These are phyloP conservation scores for Scheffersomyces parashehatae DNA, from an alignment of 1,139 yeast species.

Conservation along the genomic window DNA sequence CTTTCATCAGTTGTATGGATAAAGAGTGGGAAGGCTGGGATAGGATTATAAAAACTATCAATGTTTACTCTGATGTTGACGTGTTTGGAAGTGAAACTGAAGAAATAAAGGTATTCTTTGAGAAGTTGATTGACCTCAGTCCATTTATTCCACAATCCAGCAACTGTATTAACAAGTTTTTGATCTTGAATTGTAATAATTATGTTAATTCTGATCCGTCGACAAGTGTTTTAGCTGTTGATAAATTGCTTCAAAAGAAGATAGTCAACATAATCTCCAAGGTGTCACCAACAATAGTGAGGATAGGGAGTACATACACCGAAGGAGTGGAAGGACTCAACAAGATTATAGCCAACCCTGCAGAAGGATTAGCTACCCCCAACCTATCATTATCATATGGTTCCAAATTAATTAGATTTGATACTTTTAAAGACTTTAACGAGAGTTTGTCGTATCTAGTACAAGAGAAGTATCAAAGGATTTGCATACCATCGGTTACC, in stretches of 20 bases:
- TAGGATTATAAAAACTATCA: conserved; percentile 42
- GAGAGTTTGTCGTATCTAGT: conserved; percentile 15
- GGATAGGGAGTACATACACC: conserved; percentile 23
- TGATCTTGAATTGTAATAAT: conserved; percentile 25
- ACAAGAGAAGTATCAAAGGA: conserved; percentile 14
- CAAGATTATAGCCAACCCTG: conserved; percentile 10
- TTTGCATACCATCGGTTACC: conserved; percentile 20
- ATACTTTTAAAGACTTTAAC: conserved; percentile 18
- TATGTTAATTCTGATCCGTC: conserved; percentile 11
- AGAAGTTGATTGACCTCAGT: conserved; percentile 31
- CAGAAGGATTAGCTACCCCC: neutral
- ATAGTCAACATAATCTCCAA: conserved; percentile 13
- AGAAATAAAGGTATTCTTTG: conserved; percentile 28
- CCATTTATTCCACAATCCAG: conserved; percentile 26
- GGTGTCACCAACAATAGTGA: conserved; percentile 25
- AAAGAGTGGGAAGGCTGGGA: conserved; percentile 63
- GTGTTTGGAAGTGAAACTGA: conserved; percentile 17
- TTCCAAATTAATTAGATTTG: conserved; percentile 20
- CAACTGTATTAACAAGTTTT: conserved; percentile 26
- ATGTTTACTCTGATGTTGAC: conserved; percentile 29
- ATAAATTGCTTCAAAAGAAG: conserved; percentile 4
- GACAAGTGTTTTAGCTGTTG: conserved; percentile 6
- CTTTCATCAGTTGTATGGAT: conserved; percentile 55
- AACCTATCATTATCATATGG: conserved; percentile 14
- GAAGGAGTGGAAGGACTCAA: conserved; percentile 19